Base-by-base conservation (phyloP, 176 grass and related monocot species). In the Eleusine coracana region DNA sequence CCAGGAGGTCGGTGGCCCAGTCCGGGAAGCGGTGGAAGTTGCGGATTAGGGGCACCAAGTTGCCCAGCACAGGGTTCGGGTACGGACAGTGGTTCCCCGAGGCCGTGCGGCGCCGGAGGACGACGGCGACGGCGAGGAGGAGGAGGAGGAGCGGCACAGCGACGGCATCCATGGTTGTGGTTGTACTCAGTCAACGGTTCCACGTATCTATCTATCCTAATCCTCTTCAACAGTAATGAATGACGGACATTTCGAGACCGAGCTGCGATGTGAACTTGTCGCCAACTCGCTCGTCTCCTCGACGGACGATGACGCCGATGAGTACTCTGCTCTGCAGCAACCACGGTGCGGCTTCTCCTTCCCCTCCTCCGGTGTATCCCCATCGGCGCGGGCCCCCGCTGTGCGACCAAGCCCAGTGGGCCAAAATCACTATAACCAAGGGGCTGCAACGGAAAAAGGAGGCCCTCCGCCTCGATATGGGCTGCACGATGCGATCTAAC, bases 11-110 rank as follows among this genome's bases (percentile, higher is more conserved):
- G 12, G 90, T 84, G 72, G 76, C 83, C 93, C 93, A 95, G 90
- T 95, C 93, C 68, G 92, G 90, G 79, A 95, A 88, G 61, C 90
- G 90, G 80, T 88, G 87, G 63, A 84, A 83, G 83, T 95, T 95
- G 75, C 76, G 82, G 82, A 90, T 37, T 36, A 92, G 42, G 4
- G 87, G 88, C 42, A 90, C 37, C 18, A 78, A 3, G 80, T 95
- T 88, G 51, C 93, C 93, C 17, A 92, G 28, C 13, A 92, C 10
- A 13, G 66, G 88, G 72, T 95, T 80, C 9, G 93, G 85, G 82
- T 90, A 66, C 23, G 93, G 93, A 60, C 89, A 92, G 82, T 84
- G 74, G 75, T 88, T 76, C 14, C 71, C 29, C 9, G 66, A 3
- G 0, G 51, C 13, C 3, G 49, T 20, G 65, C 61, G 63, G 37